A percentile compares a stretch with the other conserved stretches of the same genome.
Conservation (phyloP, 208 protist genomes). For the Wallacemonas sp. region DNA sequence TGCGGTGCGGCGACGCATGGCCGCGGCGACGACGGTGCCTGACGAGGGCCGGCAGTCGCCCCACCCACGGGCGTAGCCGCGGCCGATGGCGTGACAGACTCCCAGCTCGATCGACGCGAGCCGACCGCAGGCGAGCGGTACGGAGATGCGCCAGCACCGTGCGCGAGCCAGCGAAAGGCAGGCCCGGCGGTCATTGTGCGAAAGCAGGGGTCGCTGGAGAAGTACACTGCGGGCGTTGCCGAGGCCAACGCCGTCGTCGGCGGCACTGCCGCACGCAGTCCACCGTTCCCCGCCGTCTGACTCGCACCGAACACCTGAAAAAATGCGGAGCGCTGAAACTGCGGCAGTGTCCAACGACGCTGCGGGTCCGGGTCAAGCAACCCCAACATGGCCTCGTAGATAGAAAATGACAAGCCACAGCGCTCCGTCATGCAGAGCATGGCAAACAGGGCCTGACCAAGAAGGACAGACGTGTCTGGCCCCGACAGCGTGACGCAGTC, state of each 20-base stretch:
- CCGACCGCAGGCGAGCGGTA: too few relatives aligned
- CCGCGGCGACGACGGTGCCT: too few relatives aligned
- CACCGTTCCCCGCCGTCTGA: too few relatives aligned
- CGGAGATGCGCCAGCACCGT: too few relatives aligned
- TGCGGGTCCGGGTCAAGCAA: constrained; percentile 32
- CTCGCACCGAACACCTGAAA: neutral
- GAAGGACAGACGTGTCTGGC: neutral
- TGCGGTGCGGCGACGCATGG: neutral
- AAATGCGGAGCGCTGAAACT: constrained; percentile 25
- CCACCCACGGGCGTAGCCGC: too few relatives aligned
- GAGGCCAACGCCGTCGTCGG: too few relatives aligned
- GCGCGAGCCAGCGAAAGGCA: constrained; percentile 2
- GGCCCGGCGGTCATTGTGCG: neutral
- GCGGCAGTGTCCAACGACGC: constrained; percentile 24
- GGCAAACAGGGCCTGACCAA: neutral
- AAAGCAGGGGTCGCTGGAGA: neutral
- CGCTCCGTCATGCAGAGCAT: constrained; percentile 4
- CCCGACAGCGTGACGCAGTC: too few relatives aligned
- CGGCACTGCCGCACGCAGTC: too few relatives aligned
- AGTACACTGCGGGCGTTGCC: too few relatives aligned
- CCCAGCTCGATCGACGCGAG: too few relatives aligned
- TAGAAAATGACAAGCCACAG: constrained; percentile 4
- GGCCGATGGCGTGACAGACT: too few relatives aligned
- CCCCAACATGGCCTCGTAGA: constrained; percentile 10
- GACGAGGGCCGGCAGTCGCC: too few relatives aligned